phyloP scores from a whole-genome alignment of 495 filamentous ascomycete species.

The Ramalina peruviana region DNA sequence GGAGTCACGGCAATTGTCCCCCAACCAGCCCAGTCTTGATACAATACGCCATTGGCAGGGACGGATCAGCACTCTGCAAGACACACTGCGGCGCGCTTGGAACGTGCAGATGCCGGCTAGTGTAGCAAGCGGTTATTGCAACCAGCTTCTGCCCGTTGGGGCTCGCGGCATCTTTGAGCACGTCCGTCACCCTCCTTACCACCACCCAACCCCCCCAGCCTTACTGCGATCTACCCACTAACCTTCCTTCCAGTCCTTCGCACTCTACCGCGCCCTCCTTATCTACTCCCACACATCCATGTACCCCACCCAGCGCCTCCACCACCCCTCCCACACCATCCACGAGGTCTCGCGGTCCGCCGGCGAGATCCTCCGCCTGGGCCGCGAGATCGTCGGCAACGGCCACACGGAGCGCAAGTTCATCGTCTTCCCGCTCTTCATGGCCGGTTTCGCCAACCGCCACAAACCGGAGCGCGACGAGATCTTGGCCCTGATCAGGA shows the following conservation, averaged over 20 bases:
- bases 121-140: conserved; percentile 17
- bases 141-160: conserved; percentile 26
- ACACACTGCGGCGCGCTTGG: conserved; percentile 30
- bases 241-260: conserved; percentile 21
- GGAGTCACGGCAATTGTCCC: conserved; percentile 8
- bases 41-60: conserved; percentile 12
- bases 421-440: conserved; percentile 42
- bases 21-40: conserved; percentile 1
- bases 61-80: conserved; percentile 21
- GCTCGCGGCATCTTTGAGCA: conserved; percentile 33
- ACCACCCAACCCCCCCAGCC: not conserved
- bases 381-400: conserved; percentile 19
- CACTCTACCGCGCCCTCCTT: conserved; percentile 35
- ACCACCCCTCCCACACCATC: conserved; percentile 20
- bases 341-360: conserved; percentile 31
- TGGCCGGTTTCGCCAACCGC: conserved; percentile 34
- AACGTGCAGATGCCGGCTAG: conserved; percentile 19
- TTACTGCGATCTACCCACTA: not conserved
- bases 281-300: conserved; percentile 39
- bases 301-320: conserved; percentile 32
- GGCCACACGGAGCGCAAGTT: conserved; percentile 30
- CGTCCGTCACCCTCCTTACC: conserved; percentile 19
- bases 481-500: conserved; percentile 35
- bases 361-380: conserved; percentile 31
- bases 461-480: conserved; percentile 31